Base-by-base conservation (phyloP, 139 green algal species). In the Pycnococcus provasolii region DNA sequence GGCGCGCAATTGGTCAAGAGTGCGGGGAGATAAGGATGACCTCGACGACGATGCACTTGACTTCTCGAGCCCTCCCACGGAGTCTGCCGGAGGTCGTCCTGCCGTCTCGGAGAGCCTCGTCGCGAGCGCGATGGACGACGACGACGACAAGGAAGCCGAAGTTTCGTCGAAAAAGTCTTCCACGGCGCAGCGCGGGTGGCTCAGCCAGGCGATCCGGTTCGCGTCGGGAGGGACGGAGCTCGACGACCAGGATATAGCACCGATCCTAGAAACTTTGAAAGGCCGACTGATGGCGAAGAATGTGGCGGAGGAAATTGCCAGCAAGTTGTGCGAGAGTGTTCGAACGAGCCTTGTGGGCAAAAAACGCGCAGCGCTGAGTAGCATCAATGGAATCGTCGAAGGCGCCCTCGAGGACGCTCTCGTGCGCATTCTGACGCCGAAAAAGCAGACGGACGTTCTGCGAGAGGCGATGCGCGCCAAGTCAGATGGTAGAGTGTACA, bases 261-360 rank as follows among this genome's bases (percentile, higher is more conserved):
- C 86, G 5, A 85, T 87, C 26, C 79, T 99, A 53, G 79, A 79
- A 26, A 80, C 84, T 37, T 89, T 99, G 73, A 96, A 96, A 79
- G 71, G 76, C 54, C 89, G 89, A 72, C 84, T 99, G 3, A 95
- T 98, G 88, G 87, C 95, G 71, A 85, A 91, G 48, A 99, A 99
- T 75, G 93, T 99, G 59, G 94, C 93, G 11, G 84, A 96, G 77
- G 87, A 91, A 66, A 96, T 99, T 64, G 92, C 92, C 3, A 77
- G 83, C 44, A 89, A 95, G 83, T 79, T 94, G 67, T 88, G 77
- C 53, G 82, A 84, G 58, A 85, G 68, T n/a, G 89, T 95, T 53
- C 78, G 77, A 0, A 54, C 60, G 9, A 81, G 64, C n/a, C 73
- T 98, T 71, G 85, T 91, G 70, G 92, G 92, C 2, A 78, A 91